phyloP scores from a whole-genome alignment of 495 filamentous ascomycete species.

The Pyrenopolyporus hunteri region DNA sequence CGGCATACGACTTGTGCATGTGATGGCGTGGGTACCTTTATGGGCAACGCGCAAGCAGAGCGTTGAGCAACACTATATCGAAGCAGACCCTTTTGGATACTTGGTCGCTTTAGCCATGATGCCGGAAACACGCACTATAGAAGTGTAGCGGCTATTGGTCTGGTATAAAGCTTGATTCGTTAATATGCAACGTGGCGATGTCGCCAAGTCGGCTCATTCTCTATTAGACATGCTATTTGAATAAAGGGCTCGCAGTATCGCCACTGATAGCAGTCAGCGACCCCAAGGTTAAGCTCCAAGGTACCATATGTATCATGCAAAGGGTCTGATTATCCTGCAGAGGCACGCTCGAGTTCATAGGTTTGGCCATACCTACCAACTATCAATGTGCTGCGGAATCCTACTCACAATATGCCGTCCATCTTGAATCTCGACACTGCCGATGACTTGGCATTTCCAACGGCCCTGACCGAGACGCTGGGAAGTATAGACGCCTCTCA shows the following conservation, averaged over 20 bases:
- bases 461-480: constrained; percentile 5
- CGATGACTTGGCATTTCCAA: constrained; percentile 15
- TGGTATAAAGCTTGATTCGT: constrained; percentile 28
- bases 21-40: neutral
- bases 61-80: constrained; percentile 12
- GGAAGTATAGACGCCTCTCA: constrained; percentile 4
- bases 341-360: constrained; percentile 12
- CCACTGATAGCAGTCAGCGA: neutral
- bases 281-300: constrained; percentile 5
- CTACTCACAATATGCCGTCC: constrained; percentile 34
- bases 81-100: neutral
- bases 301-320: constrained; percentile 33
- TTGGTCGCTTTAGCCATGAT: constrained; percentile 30
- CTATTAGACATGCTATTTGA: constrained; percentile 1
- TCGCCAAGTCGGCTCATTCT: constrained; percentile 35
- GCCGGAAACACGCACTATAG: constrained; percentile 30
- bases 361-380: constrained; percentile 19
- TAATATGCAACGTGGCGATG: constrained; percentile 23
- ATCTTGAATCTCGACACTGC: constrained; percentile 23
- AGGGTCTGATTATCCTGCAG: constrained; percentile 13
- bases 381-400: constrained; percentile 5
- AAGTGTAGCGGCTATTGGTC: constrained; percentile 21
- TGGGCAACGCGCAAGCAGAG: constrained; percentile 1
- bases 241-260: constrained; percentile 25
- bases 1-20: neutral